A percentile compares a stretch with the other conserved stretches of the same genome.
Conservation (phyloP, 345 rosid species). For the Excoecaria cochinchinensis region DNA sequence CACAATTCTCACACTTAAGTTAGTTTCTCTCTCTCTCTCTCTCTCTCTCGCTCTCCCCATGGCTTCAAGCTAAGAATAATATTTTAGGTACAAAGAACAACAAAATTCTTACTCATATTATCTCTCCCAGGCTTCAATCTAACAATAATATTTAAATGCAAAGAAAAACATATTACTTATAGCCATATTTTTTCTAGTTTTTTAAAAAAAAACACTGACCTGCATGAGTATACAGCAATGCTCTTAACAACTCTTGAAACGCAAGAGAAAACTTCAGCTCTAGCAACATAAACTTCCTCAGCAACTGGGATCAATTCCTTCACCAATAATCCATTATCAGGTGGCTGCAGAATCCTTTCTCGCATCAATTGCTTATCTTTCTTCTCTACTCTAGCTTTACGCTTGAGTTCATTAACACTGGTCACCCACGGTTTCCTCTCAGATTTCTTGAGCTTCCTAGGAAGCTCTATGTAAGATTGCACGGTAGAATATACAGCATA, state of each 20-base stretch:
- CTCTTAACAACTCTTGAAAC: constrained; percentile 32
- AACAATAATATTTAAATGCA: neutral
- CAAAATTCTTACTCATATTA: no score
- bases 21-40: no score
- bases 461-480: constrained; percentile 23
- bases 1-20: no score
- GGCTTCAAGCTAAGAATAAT: no score
- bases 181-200: neutral
- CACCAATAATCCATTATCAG: constrained; percentile 47
- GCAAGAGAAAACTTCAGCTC: constrained; percentile 32
- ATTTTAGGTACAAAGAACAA: no score
- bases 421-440: constrained; percentile 56
- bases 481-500: constrained; percentile 25
- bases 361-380: constrained; percentile 34
- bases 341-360: constrained; percentile 42
- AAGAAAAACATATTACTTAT: neutral
- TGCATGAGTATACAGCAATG: constrained; percentile 36
- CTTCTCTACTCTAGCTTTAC: constrained; percentile 34
- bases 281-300: constrained; percentile 37
- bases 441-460: constrained; percentile 37
- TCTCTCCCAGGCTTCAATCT: no score
- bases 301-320: constrained; percentile 46
- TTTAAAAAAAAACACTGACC: constrained; percentile 18
- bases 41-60: no score
- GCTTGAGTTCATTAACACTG: constrained; percentile 41